Percentiles rank a stretch among this genome's conserved stretches.
phyloP scores from a whole-genome alignment of 768 basidiomycete genomes.

The Agrocybe praecox region DNA sequence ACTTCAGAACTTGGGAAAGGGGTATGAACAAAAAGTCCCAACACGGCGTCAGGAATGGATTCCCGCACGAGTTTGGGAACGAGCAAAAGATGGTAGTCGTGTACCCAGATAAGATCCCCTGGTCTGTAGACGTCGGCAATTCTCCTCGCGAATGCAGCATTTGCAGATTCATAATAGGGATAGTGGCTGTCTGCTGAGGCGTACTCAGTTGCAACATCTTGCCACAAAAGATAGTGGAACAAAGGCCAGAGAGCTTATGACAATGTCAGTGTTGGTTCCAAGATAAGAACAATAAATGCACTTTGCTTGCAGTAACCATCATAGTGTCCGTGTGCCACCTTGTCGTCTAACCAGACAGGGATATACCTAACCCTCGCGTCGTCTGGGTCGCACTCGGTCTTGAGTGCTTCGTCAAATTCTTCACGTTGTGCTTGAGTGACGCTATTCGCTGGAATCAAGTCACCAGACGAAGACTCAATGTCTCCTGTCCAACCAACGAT shows the following conservation, averaged over 20 bases:
- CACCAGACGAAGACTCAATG: constrained; percentile 47
- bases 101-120: constrained; percentile 93
- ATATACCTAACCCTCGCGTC: constrained; percentile 66
- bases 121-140: constrained; percentile 78
- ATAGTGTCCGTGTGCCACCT: constrained; percentile 91
- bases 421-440: constrained; percentile 65
- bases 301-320: constrained; percentile 98
- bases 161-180: constrained; percentile 79
- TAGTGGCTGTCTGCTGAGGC: constrained; percentile 86
- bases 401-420: constrained; percentile 67
- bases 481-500: constrained; percentile 96
- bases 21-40: constrained; percentile 96
- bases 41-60: constrained; percentile 63
- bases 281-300: constrained; percentile 34
- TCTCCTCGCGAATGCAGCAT: constrained; percentile 75
- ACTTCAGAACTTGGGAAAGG: constrained; percentile 98
- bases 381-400: constrained; percentile 54
- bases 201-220: constrained; percentile 90
- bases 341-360: constrained; percentile 90
- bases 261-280: not conserved
- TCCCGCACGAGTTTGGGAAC: constrained; percentile 84
- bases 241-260: constrained; percentile 88
- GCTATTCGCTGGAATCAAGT: constrained; percentile 47
- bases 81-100: constrained; percentile 95
- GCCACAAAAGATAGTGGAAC: constrained; percentile 98